Evolutionary conservation across 345 rosid genomes (phyloP).

Genomic region (Jatropha curcas): DNA sequence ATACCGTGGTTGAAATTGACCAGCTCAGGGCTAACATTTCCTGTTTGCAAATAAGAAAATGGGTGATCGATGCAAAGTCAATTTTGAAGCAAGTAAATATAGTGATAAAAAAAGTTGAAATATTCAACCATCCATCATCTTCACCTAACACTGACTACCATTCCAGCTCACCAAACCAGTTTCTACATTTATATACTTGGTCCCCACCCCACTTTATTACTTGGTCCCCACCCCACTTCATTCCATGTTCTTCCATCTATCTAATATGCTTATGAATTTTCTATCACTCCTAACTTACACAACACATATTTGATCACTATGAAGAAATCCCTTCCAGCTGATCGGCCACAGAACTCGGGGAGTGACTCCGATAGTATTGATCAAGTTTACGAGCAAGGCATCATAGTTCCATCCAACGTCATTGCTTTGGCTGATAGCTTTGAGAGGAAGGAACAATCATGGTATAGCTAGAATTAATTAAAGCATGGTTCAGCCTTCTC

Average conservation of each 20-base stretch:
- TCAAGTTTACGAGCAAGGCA: conserved; percentile 44
- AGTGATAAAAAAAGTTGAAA: not conserved
- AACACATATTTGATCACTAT: conserved; percentile 10
- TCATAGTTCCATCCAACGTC: conserved; percentile 45
- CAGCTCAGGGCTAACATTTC: conserved; percentile 13
- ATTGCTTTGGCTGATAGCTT: conserved; percentile 43
- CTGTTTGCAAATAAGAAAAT: not conserved
- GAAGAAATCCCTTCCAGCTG: conserved; percentile 30
- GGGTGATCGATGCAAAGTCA: not conserved
- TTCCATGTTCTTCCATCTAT: not conserved
- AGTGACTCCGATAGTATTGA: conserved; percentile 32
- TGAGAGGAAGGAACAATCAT: conserved; percentile 55
- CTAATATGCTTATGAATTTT: not conserved
- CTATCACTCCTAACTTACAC: not conserved
- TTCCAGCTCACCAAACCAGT: conserved; percentile 59
- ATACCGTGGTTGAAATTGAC: conserved; percentile 21
- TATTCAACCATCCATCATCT: conserved; percentile 17
- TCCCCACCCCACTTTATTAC: conserved; percentile 29
- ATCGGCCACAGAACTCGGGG: conserved; percentile 32
- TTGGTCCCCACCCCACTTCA: conserved; percentile 22
- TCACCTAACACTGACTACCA: conserved; percentile 4
- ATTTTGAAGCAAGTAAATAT: not conserved
- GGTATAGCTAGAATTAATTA: conserved; percentile 37
- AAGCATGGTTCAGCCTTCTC: conserved; percentile 1
- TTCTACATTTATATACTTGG: conserved; percentile 38